Evolutionary conservation across 2,329 filamentous ascomycete species (phyloP), one percentile per base, ranked within the genome.

Genomic region (Remersonia thermophila): DNA sequence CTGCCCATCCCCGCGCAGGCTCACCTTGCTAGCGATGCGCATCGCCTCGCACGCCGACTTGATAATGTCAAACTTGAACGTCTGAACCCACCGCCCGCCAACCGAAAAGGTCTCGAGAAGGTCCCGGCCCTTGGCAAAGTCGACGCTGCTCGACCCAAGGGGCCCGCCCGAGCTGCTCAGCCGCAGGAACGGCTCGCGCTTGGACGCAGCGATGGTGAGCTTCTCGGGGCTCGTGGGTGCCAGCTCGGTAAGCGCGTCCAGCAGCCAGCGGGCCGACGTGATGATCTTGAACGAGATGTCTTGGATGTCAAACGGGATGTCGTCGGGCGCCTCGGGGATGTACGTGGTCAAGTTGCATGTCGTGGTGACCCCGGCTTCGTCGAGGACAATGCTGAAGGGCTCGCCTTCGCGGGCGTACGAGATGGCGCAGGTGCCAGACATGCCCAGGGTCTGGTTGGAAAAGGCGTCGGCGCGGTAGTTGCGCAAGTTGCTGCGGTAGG

Each of bases 271-370:
- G 9, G 80, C 74, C 47, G 80, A 82, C 82, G 95, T 94, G 54
- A 98, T 96, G 41, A 94, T 85, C 56, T 96, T 98, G 63, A 95
- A 82, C 7, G 76, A 68, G 7, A 96, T 67, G 35, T 78, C 73
- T 34, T 85, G 73, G 23, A 86, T 75, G 51, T 89, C 77, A 47
- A 98, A 85, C 0, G 89, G 91, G 31, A 98, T 96, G 35, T 87
- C 80, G 35, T 87, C 80, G 12, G 74, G 70, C 29, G 63, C 60
- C 45, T 85, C 79, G 12, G 82, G 73, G 33, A 86, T 71, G 59
- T 95, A 98, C 0, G 91, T 96, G 7, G 80, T 83, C 35, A 98
- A 66, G 42, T 91, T 81, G 58, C 87, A 94, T 7, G 82, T 93
- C 1, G 87, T 95, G 38, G 80, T 87, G 32, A 95, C 80, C 3